Evolutionary conservation across 2,329 filamentous ascomycete species (phyloP).

Genomic region (Tympanopsis confertula): DNA sequence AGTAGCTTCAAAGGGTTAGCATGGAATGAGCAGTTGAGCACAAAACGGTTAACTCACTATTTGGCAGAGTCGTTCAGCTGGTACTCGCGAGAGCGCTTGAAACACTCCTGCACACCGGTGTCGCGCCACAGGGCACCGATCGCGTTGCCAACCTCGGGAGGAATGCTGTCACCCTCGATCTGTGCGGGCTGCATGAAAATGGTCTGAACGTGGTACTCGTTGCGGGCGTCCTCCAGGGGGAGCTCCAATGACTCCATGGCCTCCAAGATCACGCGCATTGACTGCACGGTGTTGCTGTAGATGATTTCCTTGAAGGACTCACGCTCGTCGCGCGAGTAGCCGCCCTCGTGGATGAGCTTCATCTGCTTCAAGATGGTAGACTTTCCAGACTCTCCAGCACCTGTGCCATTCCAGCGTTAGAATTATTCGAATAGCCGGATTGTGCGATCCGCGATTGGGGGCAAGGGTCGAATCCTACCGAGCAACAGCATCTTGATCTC

Average conservation of each 20-base stretch:
- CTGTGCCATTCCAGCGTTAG: slow-evolving; percentile 31
- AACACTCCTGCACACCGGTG: slow-evolving; percentile 83
- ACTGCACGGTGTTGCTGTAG: slow-evolving; percentile 60
- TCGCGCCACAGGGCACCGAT: slow-evolving; percentile 92
- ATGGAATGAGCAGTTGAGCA: not conserved
- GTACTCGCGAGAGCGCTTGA: slow-evolving; percentile 90
- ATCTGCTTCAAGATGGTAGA: slow-evolving; percentile 93
- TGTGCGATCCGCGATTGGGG: slow-evolving; percentile 1
- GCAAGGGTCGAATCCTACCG: slow-evolving; percentile 47
- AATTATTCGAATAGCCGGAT: slow-evolving; percentile 5
- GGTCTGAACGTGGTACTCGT: slow-evolving; percentile 95
- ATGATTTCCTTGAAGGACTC: slow-evolving; percentile 63
- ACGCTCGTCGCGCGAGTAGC: slow-evolving; percentile 82
- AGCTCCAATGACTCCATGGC: slow-evolving; percentile 63
- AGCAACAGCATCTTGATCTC: slow-evolving; percentile 99
- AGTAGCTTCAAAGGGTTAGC: slow-evolving; percentile 54
- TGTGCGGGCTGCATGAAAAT: slow-evolving; percentile 98
- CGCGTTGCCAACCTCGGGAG: slow-evolving; percentile 85
- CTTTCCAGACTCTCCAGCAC: slow-evolving; percentile 95
- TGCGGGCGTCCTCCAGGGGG: slow-evolving; percentile 78
- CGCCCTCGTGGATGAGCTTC: slow-evolving; percentile 98
- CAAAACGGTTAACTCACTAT: slow-evolving; percentile 56
- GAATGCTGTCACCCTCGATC: slow-evolving; percentile 87
- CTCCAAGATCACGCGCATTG: slow-evolving; percentile 58
- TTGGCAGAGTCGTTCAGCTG: slow-evolving; percentile 91